Conservation (phyloP, 495 filamentous ascomycete species). For the Xylaria sp. region DNA sequence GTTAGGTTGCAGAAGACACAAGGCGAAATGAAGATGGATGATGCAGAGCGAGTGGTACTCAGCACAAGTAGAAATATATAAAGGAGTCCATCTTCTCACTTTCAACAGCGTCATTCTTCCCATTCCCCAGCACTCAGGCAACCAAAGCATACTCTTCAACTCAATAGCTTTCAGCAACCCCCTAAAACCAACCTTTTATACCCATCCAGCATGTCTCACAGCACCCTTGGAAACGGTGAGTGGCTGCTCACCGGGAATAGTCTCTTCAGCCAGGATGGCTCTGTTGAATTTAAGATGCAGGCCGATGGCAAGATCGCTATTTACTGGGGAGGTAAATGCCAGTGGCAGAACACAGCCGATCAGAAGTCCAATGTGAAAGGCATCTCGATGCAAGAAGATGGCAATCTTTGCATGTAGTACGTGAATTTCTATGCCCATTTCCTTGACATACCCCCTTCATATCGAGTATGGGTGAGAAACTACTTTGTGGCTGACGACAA, state of each 20-base stretch:
- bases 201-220: constrained; percentile 30
- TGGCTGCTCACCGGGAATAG: constrained; percentile 36
- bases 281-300: constrained; percentile 39
- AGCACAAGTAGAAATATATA: neutral
- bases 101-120: neutral
- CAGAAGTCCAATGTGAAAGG: constrained; percentile 36
- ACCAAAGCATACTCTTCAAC: neutral
- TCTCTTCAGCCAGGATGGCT: constrained; percentile 37
- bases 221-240: constrained; percentile 42
- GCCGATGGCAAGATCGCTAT: constrained; percentile 39
- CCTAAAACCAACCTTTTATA: neutral
- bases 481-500: constrained; percentile 21
- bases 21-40: neutral
- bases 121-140: neutral
- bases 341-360: constrained; percentile 38
- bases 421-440: constrained; percentile 7
- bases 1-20: neutral
- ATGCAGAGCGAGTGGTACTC: neutral
- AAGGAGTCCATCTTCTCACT: neutral
- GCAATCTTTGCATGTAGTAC: constrained; percentile 42
- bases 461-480: neutral
- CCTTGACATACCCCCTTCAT: neutral
- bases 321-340: constrained; percentile 34
- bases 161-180: neutral
- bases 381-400: constrained; percentile 37